Conservation (phyloP, 129 eudicot species). For the Flaveria robusta region DNA sequence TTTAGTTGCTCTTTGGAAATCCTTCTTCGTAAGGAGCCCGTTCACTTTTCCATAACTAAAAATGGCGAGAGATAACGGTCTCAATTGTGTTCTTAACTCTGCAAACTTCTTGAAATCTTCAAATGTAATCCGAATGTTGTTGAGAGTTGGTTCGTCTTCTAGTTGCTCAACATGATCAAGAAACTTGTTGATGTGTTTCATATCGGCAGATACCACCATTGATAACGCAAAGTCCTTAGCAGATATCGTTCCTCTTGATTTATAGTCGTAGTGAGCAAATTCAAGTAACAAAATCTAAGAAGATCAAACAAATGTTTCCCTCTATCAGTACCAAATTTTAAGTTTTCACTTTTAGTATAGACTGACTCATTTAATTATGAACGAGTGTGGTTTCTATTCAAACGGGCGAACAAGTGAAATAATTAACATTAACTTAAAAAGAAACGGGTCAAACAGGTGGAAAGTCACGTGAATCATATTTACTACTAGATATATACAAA, state of each 20-base stretch:
- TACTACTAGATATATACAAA: background rate
- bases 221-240: constrained; percentile 88
- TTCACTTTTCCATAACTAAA: constrained; percentile 79
- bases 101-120: constrained; percentile 78
- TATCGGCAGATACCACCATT: constrained; percentile 94
- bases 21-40: constrained; percentile 73
- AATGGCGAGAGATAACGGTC: constrained; percentile 73
- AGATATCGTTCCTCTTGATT: constrained; percentile 74
- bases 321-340: background rate
- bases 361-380: background rate
- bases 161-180: constrained; percentile 63
- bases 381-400: background rate
- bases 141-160: constrained; percentile 50
- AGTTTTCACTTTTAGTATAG: background rate
- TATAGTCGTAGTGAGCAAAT: constrained; percentile 82
- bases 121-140: constrained; percentile 52
- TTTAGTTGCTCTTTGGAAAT: constrained; percentile 71
- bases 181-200: constrained; percentile 74
- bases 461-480: background rate
- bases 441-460: background rate
- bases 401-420: background rate
- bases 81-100: constrained; percentile 57
- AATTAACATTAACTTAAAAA: too few relatives aligned
- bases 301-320: constrained; percentile 4
- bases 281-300: constrained; percentile 73